Conservation (phyloP, 225 moss, liverwort and hornwort genomes). For the Physcomitrium patens region DNA sequence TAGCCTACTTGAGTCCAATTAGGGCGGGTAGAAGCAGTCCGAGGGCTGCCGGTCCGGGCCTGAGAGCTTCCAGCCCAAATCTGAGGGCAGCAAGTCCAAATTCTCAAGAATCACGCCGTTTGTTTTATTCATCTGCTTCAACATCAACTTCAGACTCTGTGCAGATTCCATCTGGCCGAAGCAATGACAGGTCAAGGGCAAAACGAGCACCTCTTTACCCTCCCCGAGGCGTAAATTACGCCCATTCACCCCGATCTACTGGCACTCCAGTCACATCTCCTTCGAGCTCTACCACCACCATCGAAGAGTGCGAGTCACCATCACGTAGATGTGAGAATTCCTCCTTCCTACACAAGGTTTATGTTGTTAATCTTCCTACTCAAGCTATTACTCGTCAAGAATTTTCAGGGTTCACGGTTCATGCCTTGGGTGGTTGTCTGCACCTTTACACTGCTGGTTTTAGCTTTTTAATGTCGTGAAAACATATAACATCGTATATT, state of each 20-base stretch:
- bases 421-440: background rate
- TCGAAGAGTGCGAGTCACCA: constrained; percentile 55
- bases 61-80: constrained; percentile 36
- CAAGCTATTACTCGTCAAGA: background rate
- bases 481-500: background rate
- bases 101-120: constrained; percentile 42
- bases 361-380: background rate
- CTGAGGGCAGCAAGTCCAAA: constrained; percentile 45
- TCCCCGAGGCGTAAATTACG: constrained; percentile 37
- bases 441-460: background rate
- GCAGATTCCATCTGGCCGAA: constrained; percentile 34
- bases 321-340: constrained; percentile 49
- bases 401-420: background rate
- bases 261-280: constrained; percentile 47
- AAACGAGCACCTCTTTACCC: constrained; percentile 58
- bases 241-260: constrained; percentile 38
- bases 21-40: constrained; percentile 32
- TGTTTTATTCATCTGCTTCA: constrained; percentile 45
- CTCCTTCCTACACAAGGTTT: background rate
- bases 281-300: constrained; percentile 49
- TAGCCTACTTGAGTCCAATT: constrained; percentile 40
- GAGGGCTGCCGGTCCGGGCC: constrained; percentile 31
- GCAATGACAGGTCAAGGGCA: constrained; percentile 33
- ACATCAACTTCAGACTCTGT: constrained; percentile 49
- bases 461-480: background rate